phyloP scores from a whole-genome alignment of 768 basidiomycete species.

The Suillus lakei region DNA sequence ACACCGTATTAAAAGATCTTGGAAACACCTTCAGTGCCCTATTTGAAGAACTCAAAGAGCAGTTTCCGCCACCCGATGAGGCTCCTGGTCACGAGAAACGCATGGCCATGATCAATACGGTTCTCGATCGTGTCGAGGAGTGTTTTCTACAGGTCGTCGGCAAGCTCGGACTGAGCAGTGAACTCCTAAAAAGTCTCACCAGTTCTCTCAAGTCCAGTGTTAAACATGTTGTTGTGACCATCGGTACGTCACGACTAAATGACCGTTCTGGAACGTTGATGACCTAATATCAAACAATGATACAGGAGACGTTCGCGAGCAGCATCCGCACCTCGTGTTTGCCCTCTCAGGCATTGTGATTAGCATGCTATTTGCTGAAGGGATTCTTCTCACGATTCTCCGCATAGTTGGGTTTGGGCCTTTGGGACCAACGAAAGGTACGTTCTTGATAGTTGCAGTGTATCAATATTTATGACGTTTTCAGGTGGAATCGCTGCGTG shows the following conservation, averaged over 20 bases:
- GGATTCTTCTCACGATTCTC: slow-evolving; percentile 36
- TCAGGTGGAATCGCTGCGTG: not conserved
- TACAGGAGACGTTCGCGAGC: slow-evolving; percentile 41
- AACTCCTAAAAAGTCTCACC: slow-evolving; percentile 24
- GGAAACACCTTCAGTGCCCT: slow-evolving; percentile 18
- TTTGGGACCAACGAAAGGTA: slow-evolving; percentile 38
- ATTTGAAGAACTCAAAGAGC: slow-evolving; percentile 25
- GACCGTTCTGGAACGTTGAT: not conserved
- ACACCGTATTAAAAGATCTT: slow-evolving; percentile 26
- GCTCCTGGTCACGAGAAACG: slow-evolving; percentile 36
- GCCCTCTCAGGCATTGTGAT: slow-evolving; percentile 28
- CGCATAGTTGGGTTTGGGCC: slow-evolving; percentile 42
- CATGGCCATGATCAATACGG: slow-evolving; percentile 18
- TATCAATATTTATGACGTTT: not conserved
- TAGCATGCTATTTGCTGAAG: not conserved
- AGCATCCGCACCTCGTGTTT: slow-evolving; percentile 37
- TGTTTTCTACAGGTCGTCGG: slow-evolving; percentile 28
- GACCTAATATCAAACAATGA: not conserved
- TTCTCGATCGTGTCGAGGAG: slow-evolving; percentile 32
- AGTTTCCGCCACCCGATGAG: slow-evolving; percentile 36
- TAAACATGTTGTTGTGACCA: slow-evolving; percentile 26
- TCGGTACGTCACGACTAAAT: slow-evolving; percentile 17
- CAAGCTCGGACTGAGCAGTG: slow-evolving; percentile 29
- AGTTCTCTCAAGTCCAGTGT: slow-evolving; percentile 28
- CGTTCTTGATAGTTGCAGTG: not conserved